Evolutionary conservation across 108 stramenopile species (phyloP).

Genomic region (Epipyxis sp.): DNA sequence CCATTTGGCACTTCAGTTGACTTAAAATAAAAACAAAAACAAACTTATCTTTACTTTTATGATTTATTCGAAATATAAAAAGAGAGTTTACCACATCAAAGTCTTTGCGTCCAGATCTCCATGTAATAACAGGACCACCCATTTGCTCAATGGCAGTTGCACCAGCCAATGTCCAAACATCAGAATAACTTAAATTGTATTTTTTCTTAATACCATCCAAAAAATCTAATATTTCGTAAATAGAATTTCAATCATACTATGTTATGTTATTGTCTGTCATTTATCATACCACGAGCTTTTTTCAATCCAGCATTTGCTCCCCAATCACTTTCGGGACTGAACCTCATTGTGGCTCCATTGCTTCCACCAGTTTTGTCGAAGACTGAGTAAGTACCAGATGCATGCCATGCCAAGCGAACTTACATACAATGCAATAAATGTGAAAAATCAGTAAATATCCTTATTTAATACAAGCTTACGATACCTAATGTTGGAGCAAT

Average conservation of each 20-base stretch:
- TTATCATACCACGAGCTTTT: neutral
- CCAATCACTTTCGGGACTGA: slow-evolving; percentile 78
- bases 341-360: slow-evolving; percentile 90
- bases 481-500: slow-evolving; percentile 38
- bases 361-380: slow-evolving; percentile 70
- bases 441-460: slow-evolving; percentile 40
- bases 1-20: no score
- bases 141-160: slow-evolving; percentile 58
- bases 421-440: no score
- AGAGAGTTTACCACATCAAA: slow-evolving; percentile 43
- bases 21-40: no score
- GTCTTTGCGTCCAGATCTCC: slow-evolving; percentile 76
- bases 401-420: slow-evolving; percentile 97
- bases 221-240: slow-evolving; percentile 10
- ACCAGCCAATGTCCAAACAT: slow-evolving; percentile 86
- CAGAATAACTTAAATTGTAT: slow-evolving; percentile 79
- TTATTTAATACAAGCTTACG: neutral
- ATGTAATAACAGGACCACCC: slow-evolving; percentile 70
- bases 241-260: neutral
- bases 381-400: slow-evolving; percentile 75
- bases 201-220: slow-evolving; percentile 75
- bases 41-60: no score
- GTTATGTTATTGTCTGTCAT: no score
- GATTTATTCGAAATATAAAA: no score
- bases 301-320: slow-evolving; percentile 69